These are phyloP conservation scores for Rehmannia glutinosa DNA, from an alignment of 257 asterid genomes.

Conservation along the genomic window DNA sequence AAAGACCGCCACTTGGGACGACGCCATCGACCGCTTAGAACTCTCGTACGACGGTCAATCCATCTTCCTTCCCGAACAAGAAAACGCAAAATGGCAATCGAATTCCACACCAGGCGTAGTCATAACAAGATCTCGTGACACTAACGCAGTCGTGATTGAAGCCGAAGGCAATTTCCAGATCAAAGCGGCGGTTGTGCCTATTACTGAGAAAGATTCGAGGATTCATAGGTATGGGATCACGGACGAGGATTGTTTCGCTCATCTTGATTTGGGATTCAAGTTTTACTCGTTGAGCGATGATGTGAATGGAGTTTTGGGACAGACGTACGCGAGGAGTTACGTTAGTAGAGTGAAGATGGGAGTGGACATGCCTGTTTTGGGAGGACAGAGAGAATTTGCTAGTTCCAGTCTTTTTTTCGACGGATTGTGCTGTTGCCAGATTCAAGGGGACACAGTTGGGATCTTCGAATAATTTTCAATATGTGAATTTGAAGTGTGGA, in stretches of 20 bases:
- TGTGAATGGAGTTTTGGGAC: slow-evolving; percentile 77
- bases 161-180: slow-evolving; percentile 75
- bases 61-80: slow-evolving; percentile 32
- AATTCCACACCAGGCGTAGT: slow-evolving; percentile 17
- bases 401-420: slow-evolving; percentile 56
- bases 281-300: slow-evolving; percentile 57
- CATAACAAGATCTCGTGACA: slow-evolving; percentile 39
- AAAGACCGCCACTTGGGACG: slow-evolving; percentile 63
- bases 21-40: slow-evolving; percentile 50
- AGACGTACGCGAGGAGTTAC: slow-evolving; percentile 56
- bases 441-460: slow-evolving; percentile 32
- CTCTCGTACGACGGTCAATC: slow-evolving; percentile 43
- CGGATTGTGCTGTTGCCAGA: slow-evolving; percentile 65
- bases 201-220: slow-evolving; percentile 50
- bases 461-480: slow-evolving; percentile 15
- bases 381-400: slow-evolving; percentile 59
- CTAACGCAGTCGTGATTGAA: slow-evolving; percentile 50
- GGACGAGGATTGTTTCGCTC: slow-evolving; percentile 73
- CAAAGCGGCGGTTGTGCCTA: slow-evolving; percentile 66
- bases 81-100: slow-evolving; percentile 47
- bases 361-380: slow-evolving; percentile 73
- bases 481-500: slow-evolving; percentile 48
- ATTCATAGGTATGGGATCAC: slow-evolving; percentile 67
- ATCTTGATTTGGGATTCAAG: slow-evolving; percentile 76
- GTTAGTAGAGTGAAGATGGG: slow-evolving; percentile 79